phyloP scores from a whole-genome alignment of 139 green algal genomes.

The Chlorella sp. region DNA sequence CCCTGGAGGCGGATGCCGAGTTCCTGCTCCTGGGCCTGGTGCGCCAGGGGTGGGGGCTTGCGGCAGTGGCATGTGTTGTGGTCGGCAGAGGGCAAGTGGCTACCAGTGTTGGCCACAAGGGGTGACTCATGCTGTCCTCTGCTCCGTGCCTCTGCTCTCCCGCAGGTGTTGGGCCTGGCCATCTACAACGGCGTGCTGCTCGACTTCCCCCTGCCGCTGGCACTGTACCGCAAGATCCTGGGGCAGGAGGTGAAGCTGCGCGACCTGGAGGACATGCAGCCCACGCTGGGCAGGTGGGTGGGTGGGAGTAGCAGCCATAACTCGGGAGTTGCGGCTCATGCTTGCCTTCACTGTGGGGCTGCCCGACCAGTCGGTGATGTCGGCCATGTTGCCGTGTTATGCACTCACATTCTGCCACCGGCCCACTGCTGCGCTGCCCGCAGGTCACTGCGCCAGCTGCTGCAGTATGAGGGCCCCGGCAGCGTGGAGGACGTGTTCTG shows the following conservation, averaged over 20 bases:
- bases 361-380: no score
- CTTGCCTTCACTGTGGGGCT: no score
- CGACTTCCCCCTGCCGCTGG: constrained; percentile 89
- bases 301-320: no score
- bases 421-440: background rate
- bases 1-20: constrained; percentile 75
- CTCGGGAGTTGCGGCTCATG: no score
- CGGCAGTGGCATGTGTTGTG: no score
- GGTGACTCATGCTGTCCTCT: no score
- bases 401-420: background rate
- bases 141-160: background rate
- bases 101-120: no score
- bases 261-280: constrained; percentile 93
- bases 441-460: constrained; percentile 72
- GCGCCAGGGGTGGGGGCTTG: background rate
- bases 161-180: constrained; percentile 82
- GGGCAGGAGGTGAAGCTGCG: constrained; percentile 75
- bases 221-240: constrained; percentile 93
- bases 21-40: constrained; percentile 89
- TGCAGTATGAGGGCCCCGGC: constrained; percentile 71
- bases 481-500: constrained; percentile 87
- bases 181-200: constrained; percentile 97
- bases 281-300: constrained; percentile 67
- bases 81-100: no score
- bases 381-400: no score